These are phyloP conservation scores for Hemisphaericaspora xylofermentans DNA, from an alignment of 1,139 yeast species.

Conservation along the genomic window DNA sequence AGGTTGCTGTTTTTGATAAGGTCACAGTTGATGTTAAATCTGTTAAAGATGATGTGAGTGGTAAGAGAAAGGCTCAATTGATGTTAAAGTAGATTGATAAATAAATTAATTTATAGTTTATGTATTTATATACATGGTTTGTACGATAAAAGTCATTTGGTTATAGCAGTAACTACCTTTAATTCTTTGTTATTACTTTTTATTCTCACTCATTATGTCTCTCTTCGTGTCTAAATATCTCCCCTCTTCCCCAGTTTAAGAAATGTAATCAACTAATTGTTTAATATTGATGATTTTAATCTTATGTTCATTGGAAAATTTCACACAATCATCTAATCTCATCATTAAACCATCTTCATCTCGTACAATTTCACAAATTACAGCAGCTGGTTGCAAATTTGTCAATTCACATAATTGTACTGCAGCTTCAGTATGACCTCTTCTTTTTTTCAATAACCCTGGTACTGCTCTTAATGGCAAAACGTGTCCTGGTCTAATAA, in stretches of 20 bases:
- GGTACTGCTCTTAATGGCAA: conserved; percentile 90
- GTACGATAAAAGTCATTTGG: background rate
- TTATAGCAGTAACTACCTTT: too few relatives aligned
- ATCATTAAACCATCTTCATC: conserved; percentile 96
- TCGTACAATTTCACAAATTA: conserved; percentile 89
- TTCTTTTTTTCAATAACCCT: conserved; percentile 76
- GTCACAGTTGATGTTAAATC: conserved; percentile 82
- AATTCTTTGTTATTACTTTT: too few relatives aligned
- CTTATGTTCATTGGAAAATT: conserved; percentile 61
- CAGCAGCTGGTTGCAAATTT: conserved; percentile 83
- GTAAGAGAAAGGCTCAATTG: conserved; percentile 90
- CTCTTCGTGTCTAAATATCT: too few relatives aligned
- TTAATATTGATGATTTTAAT: conserved; percentile 82
- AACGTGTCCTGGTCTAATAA: conserved; percentile 90
- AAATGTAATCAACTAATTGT: conserved; percentile 60
- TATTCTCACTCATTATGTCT: too few relatives aligned
- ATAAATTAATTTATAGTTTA: conserved; percentile 1
- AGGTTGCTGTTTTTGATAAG: conserved; percentile 77
- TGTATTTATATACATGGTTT: conserved; percentile 1
- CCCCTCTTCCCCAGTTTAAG: background rate
- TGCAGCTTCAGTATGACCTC: conserved; percentile 99
- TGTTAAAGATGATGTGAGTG: conserved; percentile 80
- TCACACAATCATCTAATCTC: conserved; percentile 82
- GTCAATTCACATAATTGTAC: conserved; percentile 81
- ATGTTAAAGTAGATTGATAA: conserved; percentile 39